A percentile compares a stretch with the other conserved stretches of the same genome.
phyloP scores from a whole-genome alignment of 148 eudicot species.

The Rheum nobile region DNA sequence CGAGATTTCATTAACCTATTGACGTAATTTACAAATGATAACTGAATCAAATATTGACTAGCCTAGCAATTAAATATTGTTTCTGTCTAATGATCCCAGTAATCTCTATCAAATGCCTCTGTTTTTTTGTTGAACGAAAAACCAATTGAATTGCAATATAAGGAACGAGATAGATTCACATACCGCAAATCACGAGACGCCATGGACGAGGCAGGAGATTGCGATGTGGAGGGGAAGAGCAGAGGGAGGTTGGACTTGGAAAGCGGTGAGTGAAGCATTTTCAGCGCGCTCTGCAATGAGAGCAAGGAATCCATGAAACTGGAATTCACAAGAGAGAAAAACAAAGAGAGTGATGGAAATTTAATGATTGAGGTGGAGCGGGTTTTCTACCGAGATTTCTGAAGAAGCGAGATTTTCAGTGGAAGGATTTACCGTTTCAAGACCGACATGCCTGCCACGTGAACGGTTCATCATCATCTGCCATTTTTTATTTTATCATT shows the following conservation, averaged over 20 bases:
- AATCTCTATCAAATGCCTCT: too few relatives aligned
- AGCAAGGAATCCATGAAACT: constrained; percentile 9
- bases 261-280: constrained; percentile 20
- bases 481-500: neutral
- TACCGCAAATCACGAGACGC: constrained; percentile 16
- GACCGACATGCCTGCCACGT: constrained; percentile 27
- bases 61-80: too few relatives aligned
- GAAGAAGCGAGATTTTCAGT: neutral
- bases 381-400: constrained; percentile 2
- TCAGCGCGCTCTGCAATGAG: constrained; percentile 6
- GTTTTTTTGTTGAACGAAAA: too few relatives aligned
- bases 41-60: too few relatives aligned
- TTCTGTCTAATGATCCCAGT: too few relatives aligned
- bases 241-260: constrained; percentile 10
- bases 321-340: neutral
- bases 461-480: constrained; percentile 12
- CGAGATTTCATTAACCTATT: too few relatives aligned
- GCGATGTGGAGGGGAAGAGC: constrained; percentile 1
- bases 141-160: neutral
- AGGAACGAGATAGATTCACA: neutral
- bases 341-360: neutral
- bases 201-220: constrained; percentile 6
- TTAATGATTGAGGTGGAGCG: constrained; percentile 7
- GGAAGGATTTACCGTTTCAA: constrained; percentile 11
- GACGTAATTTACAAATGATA: too few relatives aligned